Evolutionary conservation across 306 rosid species (phyloP).

Genomic region (Prosopis cineraria): DNA sequence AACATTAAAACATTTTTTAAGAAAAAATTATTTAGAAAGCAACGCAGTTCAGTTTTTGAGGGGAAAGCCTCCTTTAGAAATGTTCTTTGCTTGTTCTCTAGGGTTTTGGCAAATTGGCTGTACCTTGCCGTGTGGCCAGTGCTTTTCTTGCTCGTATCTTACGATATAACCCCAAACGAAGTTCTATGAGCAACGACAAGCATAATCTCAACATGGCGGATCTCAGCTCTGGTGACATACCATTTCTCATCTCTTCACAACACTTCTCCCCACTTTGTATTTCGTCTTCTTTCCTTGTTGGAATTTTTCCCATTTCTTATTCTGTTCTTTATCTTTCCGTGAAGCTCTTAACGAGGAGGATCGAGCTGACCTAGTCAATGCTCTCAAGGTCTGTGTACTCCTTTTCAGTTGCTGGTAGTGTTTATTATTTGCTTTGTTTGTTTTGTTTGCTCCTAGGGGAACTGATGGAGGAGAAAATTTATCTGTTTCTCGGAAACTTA

Average conservation of each 20-base stretch:
- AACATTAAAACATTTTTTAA: too few relatives aligned
- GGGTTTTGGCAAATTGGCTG: slow-evolving; percentile 70
- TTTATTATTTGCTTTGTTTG: neutral
- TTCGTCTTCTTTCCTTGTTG: neutral
- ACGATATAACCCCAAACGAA: neutral
- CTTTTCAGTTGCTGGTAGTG: neutral
- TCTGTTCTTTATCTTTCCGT: neutral
- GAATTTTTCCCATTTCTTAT: neutral
- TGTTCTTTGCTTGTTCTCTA: slow-evolving; percentile 50
- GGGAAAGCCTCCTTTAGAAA: too few relatives aligned
- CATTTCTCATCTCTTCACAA: neutral
- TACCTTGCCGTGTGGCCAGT: slow-evolving; percentile 17
- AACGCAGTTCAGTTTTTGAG: too few relatives aligned
- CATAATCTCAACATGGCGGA: slow-evolving; percentile 69
- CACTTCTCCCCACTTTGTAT: neutral
- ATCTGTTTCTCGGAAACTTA: too few relatives aligned
- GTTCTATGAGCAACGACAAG: slow-evolving; percentile 71
- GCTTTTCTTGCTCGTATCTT: neutral
- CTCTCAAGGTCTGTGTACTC: slow-evolving; percentile 63
- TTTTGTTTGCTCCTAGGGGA: neutral
- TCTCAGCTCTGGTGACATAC: slow-evolving; percentile 67
- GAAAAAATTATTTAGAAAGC: too few relatives aligned
- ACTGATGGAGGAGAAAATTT: neutral
- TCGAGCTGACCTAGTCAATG: slow-evolving; percentile 82
- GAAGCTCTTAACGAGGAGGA: slow-evolving; percentile 70